Base-by-base conservation (phyloP, 805 yeast genomes). In the Cyberlindnera bimundalis region DNA sequence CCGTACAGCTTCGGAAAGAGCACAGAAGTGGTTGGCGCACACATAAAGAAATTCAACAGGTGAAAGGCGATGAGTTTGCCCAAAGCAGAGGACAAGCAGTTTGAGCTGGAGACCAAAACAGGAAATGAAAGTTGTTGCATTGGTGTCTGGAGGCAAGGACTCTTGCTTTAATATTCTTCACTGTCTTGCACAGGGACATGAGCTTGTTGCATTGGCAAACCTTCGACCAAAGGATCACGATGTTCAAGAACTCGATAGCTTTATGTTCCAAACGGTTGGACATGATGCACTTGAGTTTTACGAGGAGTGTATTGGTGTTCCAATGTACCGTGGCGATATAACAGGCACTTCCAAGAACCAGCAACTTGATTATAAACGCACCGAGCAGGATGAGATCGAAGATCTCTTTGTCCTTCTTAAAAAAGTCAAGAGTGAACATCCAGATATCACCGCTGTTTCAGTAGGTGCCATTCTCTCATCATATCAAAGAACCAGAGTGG, bases 191-290 rank as follows among this genome's bases (percentile, higher is more conserved):
- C 78, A 84, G 38, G 96, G 95, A 12, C 99, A 93, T 64, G 85
- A 86, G 52, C 66, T 93, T 6, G 77, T 77, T 1, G 96, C 96
- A 1, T 62, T 91, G 34, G 98, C 89, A 0, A 93, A 93, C 55
- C 62, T 93, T 46, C 78, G 79, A 53, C 96, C 96, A 1, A 70
- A 71, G 1, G 62, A 59, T 25, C 54, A 69, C 17, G 35, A 50
- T 5, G 58, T 63, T 19, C 82, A 79, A 50, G 99, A 93, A 60
- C 65, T 93, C 39, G 97, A 93, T 60, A 86, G 96, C 39, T 91
- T 83, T 58, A 93, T 93, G 99, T 93, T 86, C 62, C 99, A 93
- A 63, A 93, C 99, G 0, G 98, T 93, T 7, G 99, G 99, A 0
- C 93, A 85, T 60, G 86, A 84, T 47, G 76, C 84, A 3, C 70